Evolutionary conservation across 73 alveolate genomes (phyloP).

Genomic region (Paramecium sexaurelia): DNA sequence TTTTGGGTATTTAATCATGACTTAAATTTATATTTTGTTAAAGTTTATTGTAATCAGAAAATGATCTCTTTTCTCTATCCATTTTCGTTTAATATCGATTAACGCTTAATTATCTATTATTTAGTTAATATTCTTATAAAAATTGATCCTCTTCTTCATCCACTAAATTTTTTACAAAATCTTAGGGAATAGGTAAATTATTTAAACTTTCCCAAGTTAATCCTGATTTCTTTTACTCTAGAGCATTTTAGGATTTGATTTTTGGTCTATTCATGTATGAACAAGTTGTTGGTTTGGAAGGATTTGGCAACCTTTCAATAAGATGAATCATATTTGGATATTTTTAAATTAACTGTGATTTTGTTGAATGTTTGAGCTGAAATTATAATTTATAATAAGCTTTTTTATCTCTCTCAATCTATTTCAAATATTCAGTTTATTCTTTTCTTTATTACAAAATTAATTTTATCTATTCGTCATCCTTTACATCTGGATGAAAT

Average conservation of each 20-base stretch:
- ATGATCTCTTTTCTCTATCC: neutral
- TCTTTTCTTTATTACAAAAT: neutral
- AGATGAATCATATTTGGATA: neutral
- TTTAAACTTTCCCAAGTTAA: constrained; percentile 21
- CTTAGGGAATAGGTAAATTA: neutral
- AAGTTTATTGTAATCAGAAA: neutral
- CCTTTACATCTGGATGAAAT: neutral
- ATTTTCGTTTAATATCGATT: neutral
- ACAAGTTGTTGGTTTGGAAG: constrained; percentile 22
- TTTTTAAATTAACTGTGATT: neutral
- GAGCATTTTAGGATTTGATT: neutral
- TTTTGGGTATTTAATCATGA: neutral
- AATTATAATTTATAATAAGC: neutral
- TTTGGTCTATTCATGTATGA: neutral
- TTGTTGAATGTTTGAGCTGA: neutral
- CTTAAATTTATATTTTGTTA: neutral
- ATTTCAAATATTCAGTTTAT: neutral
- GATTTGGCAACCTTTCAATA: neutral
- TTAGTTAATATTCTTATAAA: neutral
- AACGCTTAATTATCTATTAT: neutral
- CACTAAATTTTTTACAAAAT: neutral
- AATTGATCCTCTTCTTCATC: constrained; percentile 14
- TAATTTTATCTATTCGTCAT: neutral
- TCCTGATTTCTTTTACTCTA: neutral
- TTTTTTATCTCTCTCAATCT: neutral